Conservation (phyloP, 2,329 filamentous ascomycete species). For the Dothiorella sarmentorum region DNA sequence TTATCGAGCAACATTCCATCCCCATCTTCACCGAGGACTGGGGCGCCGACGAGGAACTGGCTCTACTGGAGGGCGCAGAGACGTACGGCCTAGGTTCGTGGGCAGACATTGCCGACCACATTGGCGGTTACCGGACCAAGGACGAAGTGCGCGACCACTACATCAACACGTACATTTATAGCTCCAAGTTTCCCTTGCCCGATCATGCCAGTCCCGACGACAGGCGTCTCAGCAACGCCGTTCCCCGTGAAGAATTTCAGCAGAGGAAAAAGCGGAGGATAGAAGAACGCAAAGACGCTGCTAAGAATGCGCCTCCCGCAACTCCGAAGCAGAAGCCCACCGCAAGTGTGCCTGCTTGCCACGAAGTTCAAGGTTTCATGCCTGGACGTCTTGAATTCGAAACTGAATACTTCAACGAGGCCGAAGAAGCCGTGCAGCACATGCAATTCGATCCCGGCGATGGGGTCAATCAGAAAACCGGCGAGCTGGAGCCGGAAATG, state of each 20-base stretch:
- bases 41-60: constrained; percentile 95
- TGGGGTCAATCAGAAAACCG: constrained; percentile 78
- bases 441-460: constrained; percentile 98
- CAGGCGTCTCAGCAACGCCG: constrained; percentile 70
- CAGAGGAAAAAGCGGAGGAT: constrained; percentile 88
- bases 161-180: constrained; percentile 80
- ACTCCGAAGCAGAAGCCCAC: constrained; percentile 95
- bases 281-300: constrained; percentile 82
- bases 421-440: constrained; percentile 94
- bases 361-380: constrained; percentile 99
- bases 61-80: constrained; percentile 89
- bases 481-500: constrained; percentile 90
- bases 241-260: constrained; percentile 91
- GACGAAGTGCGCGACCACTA: constrained; percentile 97
- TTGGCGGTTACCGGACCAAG: constrained; percentile 89
- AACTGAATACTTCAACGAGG: constrained; percentile 95
- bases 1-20: constrained; percentile 98
- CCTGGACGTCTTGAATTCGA: constrained; percentile 95
- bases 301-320: constrained; percentile 76
- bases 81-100: constrained; percentile 95
- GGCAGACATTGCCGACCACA: constrained; percentile 97
- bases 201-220: constrained; percentile 81
- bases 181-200: constrained; percentile 78
- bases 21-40: constrained; percentile 93
- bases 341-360: constrained; percentile 89